phyloP scores from a whole-genome alignment of 768 basidiomycete genomes.

The Pisolithus albus region DNA sequence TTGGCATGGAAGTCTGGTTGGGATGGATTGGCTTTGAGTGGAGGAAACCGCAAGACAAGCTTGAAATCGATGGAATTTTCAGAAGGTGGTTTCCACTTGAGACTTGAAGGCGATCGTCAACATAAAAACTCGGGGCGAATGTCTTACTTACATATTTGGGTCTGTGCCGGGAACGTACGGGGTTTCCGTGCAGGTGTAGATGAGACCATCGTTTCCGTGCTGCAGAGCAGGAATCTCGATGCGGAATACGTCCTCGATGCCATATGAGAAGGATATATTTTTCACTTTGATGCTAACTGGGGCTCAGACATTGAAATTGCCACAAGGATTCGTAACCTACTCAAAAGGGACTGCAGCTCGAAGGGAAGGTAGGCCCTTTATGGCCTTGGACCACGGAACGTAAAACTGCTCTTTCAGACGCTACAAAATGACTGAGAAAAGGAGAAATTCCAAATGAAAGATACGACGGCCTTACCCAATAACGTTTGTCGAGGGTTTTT shows the following conservation, averaged over 20 bases:
- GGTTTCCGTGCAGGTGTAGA: conserved; percentile 88
- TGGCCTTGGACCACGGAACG: conserved; percentile 69
- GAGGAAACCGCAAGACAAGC: conserved; percentile 89
- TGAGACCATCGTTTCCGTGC: conserved; percentile 93
- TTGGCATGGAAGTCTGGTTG: conserved; percentile 79
- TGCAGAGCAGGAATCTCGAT: conserved; percentile 79
- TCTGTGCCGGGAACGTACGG: conserved; percentile 83
- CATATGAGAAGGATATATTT: conserved; percentile 80
- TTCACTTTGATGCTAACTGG: conserved; percentile 73
- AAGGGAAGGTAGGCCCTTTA: conserved; percentile 64
- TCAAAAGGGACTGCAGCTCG: conserved; percentile 67
- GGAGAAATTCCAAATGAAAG: background rate
- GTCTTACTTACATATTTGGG: conserved; percentile 65
- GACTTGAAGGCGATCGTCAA: conserved; percentile 35
- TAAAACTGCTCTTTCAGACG: conserved; percentile 76
- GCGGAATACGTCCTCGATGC: conserved; percentile 77
- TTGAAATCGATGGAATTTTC: conserved; percentile 99
- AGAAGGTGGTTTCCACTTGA: conserved; percentile 98
- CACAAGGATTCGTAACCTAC: conserved; percentile 38
- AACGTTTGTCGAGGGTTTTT: conserved; percentile 76
- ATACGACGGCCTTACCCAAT: conserved; percentile 56
- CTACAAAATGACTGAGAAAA: conserved; percentile 4
- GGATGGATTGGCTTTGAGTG: conserved; percentile 40
- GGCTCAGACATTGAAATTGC: conserved; percentile 5
- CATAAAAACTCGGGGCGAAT: background rate